Percentiles rank a stretch among this genome's conserved stretches.
Conservation (phyloP, 257 asterid genomes). For the Primulina eburnea region DNA sequence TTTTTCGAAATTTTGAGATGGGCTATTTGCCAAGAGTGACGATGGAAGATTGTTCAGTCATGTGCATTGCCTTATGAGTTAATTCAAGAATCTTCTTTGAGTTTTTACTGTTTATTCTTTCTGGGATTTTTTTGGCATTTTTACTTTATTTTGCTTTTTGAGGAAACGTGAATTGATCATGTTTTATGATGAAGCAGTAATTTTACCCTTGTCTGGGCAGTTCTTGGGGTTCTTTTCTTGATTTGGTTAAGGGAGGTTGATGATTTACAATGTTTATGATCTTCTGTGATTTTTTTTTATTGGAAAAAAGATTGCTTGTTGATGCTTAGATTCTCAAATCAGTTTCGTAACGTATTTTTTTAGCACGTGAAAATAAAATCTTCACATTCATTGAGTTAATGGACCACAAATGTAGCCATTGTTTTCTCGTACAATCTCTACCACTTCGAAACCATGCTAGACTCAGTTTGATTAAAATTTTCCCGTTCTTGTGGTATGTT, state of each 20-base stretch:
- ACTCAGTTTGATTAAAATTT: conserved; percentile 23
- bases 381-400: not conserved
- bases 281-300: conserved; percentile 8
- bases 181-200: conserved; percentile 20
- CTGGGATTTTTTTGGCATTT: conserved; percentile 5
- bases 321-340: not conserved
- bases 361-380: not conserved
- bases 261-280: conserved; percentile 1
- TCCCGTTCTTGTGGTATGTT: conserved; percentile 27
- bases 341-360: not conserved
- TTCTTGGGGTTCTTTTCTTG: conserved; percentile 21
- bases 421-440: not conserved
- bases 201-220: conserved; percentile 16
- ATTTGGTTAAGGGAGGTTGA: conserved; percentile 1
- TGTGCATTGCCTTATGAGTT: conserved; percentile 32
- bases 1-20: conserved; percentile 16
- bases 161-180: conserved; percentile 26
- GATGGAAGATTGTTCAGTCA: conserved; percentile 34
- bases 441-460: not conserved
- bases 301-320: not conserved
- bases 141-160: conserved; percentile 6
- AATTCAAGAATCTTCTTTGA: conserved; percentile 17
- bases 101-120: conserved; percentile 4
- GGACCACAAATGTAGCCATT: conserved; percentile 1
- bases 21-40: conserved; percentile 23